A percentile compares a stretch with the other conserved stretches of the same genome.
Evolutionary conservation across 1,284 basidiomycete species (phyloP).

Genomic region (Chalciporus sp.): DNA sequence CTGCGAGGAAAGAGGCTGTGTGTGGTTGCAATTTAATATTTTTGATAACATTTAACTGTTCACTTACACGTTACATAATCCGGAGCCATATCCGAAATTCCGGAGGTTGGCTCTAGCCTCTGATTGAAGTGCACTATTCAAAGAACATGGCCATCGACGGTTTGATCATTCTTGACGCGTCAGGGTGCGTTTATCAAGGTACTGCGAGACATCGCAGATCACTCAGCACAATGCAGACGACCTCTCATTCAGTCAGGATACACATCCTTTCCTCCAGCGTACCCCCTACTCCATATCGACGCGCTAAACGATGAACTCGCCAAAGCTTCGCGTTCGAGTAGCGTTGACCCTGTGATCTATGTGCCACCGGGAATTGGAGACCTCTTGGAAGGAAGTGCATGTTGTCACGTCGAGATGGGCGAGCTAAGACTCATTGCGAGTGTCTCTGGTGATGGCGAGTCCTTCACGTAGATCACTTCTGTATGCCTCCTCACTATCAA

Average conservation of each 20-base stretch:
- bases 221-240: slow-evolving; percentile 52
- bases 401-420: slow-evolving; percentile 79
- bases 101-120: no score
- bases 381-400: slow-evolving; percentile 58
- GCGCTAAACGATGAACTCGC: slow-evolving; percentile 76
- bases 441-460: slow-evolving; percentile 76
- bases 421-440: slow-evolving; percentile 82
- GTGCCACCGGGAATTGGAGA: slow-evolving; percentile 53
- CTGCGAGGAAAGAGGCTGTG: not conserved
- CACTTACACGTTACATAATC: not conserved
- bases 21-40: not conserved
- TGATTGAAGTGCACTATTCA: not conserved
- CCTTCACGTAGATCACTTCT: not conserved
- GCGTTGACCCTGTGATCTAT: slow-evolving; percentile 73
- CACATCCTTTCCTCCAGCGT: slow-evolving; percentile 74
- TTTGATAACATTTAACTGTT: no score
- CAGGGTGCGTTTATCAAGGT: slow-evolving; percentile 55
- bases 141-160: slow-evolving; percentile 82
- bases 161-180: slow-evolving; percentile 83
- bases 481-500: not conserved
- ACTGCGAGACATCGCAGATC: not conserved
- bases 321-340: slow-evolving; percentile 51
- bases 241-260: slow-evolving; percentile 93
- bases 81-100: not conserved
- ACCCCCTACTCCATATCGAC: slow-evolving; percentile 86